phyloP scores from a whole-genome alignment of 2,329 filamentous ascomycete species.

The Aspergillus sp. region DNA sequence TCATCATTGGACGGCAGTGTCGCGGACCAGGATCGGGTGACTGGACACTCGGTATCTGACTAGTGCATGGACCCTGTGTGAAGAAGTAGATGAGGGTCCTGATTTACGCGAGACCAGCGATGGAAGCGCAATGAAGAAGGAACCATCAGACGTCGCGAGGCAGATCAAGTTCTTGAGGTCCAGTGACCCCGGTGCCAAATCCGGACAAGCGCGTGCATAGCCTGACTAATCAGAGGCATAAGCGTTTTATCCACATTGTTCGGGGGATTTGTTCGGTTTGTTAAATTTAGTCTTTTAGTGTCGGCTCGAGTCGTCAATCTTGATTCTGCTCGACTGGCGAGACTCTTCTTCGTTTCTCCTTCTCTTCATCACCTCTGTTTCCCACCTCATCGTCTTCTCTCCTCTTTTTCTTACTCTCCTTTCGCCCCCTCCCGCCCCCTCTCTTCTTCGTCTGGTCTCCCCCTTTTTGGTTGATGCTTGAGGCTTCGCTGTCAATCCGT shows the following conservation, averaged over 20 bases:
- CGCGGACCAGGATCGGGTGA: not conserved
- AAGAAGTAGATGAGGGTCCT: not conserved
- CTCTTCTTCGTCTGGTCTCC: slow-evolving; percentile 15
- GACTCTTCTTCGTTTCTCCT: slow-evolving; percentile 7
- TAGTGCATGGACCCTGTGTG: not conserved
- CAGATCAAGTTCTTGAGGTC: not conserved
- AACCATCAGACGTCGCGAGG: not conserved
- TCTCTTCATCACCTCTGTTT: slow-evolving; percentile 12
- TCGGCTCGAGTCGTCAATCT: slow-evolving; percentile 11
- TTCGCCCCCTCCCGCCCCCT: slow-evolving; percentile 7
- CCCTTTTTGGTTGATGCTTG: slow-evolving; percentile 28
- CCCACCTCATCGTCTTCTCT: slow-evolving; percentile 4
- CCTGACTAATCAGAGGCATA: not conserved
- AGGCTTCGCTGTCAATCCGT: slow-evolving; percentile 36
- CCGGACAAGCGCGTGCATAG: slow-evolving; percentile 21
- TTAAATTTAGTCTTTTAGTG: no score
- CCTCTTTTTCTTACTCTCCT: slow-evolving; percentile 14
- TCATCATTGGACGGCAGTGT: slow-evolving; percentile 10
- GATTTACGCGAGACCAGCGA: not conserved
- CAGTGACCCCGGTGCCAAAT: slow-evolving; percentile 17
- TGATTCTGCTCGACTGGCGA: slow-evolving; percentile 6
- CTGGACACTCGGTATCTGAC: not conserved
- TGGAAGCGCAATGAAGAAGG: not conserved
- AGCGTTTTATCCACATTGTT: slow-evolving; percentile 11
- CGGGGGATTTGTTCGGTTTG: no score